These are phyloP conservation scores for Cyclaneusma minus DNA, from an alignment of 2,329 filamentous ascomycete genomes.

Conservation along the genomic window DNA sequence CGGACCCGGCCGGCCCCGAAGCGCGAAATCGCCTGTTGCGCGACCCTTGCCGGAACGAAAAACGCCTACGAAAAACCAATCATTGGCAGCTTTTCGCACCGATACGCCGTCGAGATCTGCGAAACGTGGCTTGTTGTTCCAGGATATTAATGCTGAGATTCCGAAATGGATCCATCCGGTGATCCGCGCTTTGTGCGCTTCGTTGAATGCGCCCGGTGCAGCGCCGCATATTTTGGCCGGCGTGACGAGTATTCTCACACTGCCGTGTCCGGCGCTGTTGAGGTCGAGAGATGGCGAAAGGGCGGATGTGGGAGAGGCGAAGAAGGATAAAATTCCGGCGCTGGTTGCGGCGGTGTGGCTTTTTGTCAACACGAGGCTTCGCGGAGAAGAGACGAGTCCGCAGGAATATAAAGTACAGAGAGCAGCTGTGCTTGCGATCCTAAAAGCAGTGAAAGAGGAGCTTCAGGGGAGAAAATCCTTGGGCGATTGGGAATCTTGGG, in stretches of 20 bases:
- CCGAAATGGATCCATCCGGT: conserved; percentile 56
- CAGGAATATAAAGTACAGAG: conserved; percentile 29
- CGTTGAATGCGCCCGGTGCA: conserved; percentile 42
- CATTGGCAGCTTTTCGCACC: conserved; percentile 23
- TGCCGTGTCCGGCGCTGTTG: conserved; percentile 10
- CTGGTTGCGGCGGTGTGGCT: conserved; percentile 46
- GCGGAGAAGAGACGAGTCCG: conserved; percentile 18
- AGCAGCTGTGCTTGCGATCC: conserved; percentile 29
- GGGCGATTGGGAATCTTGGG: conserved; percentile 37
- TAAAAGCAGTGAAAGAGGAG: conserved; percentile 22
- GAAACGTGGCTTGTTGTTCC: too few relatives aligned
- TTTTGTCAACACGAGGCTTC: conserved; percentile 37
- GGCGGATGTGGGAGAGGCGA: conserved; percentile 20
- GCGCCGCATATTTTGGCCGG: conserved; percentile 63
- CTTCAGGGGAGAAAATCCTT: conserved; percentile 28
- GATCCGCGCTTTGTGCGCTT: conserved; percentile 48
- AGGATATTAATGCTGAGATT: conserved; percentile 16
- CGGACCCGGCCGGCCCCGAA: conserved; percentile 12
- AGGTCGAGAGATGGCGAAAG: conserved; percentile 5
- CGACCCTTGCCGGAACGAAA: conserved; percentile 11
- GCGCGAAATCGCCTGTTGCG: conserved; percentile 13
- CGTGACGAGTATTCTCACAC: conserved; percentile 34
- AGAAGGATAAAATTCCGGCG: conserved; percentile 30
- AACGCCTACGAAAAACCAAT: conserved; percentile 31
- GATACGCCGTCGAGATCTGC: too few relatives aligned